phyloP scores from a whole-genome alignment of 2,329 filamentous ascomycete species.

The Dactylellina haptotyla region DNA sequence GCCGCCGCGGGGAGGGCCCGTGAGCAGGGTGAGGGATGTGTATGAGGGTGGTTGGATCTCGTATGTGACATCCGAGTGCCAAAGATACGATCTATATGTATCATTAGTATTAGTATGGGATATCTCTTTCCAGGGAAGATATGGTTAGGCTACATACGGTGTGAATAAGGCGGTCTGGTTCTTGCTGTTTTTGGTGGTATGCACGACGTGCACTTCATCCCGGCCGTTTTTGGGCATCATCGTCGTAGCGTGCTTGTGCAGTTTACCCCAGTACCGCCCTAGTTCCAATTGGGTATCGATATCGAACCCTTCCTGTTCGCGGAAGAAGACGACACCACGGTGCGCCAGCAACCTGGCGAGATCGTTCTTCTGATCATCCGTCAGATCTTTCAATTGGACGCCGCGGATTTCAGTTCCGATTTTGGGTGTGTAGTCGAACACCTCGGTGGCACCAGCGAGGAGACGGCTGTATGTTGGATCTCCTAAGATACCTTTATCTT shows the following conservation, averaged over 20 bases:
- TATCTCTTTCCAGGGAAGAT: neutral
- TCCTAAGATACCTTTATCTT: conserved; percentile 68
- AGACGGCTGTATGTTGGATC: conserved; percentile 68
- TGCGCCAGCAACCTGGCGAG: conserved; percentile 67
- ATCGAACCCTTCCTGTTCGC: conserved; percentile 67
- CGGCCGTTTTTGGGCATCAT: conserved; percentile 66
- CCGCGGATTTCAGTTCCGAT: conserved; percentile 68
- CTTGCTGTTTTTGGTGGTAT: conserved; percentile 66
- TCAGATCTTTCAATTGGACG: conserved; percentile 66
- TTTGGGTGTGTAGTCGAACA: conserved; percentile 69
- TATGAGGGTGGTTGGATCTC: conserved; percentile 70
- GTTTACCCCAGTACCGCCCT: conserved; percentile 66
- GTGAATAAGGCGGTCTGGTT: conserved; percentile 68
- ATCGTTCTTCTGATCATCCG: conserved; percentile 67
- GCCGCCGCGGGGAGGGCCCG: conserved; percentile 67
- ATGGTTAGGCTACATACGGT: conserved; percentile 58
- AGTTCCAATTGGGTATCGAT: conserved; percentile 68
- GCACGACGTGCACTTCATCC: conserved; percentile 70
- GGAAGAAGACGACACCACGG: conserved; percentile 70
- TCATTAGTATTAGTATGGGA: neutral
- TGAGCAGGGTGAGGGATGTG: conserved; percentile 68
- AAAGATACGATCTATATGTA: conserved; percentile 30
- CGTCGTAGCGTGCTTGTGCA: conserved; percentile 69
- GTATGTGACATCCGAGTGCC: conserved; percentile 66
- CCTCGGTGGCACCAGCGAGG: conserved; percentile 66